A percentile compares a stretch with the other conserved stretches of the same genome.
Evolutionary conservation across 2,329 filamentous ascomycete genomes (phyloP).

Genomic region (Elsinoe batatas): DNA sequence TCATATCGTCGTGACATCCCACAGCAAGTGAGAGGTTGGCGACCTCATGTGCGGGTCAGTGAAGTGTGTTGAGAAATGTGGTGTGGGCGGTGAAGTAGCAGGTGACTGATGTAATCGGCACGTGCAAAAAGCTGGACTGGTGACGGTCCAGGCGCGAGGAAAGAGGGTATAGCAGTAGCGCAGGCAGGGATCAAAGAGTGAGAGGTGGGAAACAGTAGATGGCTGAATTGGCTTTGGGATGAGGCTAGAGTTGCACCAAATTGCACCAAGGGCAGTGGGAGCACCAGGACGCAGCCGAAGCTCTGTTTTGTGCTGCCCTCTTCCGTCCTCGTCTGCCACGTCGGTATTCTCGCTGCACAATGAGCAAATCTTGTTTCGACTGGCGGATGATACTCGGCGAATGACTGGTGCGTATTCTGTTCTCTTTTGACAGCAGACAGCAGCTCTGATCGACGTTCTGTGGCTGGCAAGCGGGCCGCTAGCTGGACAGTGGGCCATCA

Average conservation of each 20-base stretch:
- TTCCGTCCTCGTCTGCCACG: not conserved
- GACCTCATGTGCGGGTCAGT: conserved; percentile 7
- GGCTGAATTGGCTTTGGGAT: conserved; percentile 9
- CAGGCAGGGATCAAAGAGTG: conserved; percentile 7
- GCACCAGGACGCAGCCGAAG: not conserved
- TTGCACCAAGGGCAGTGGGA: not conserved
- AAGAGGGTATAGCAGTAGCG: not conserved
- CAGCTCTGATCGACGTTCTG: not conserved
- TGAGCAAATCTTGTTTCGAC: not conserved
- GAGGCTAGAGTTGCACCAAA: conserved; percentile 8
- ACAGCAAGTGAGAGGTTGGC: conserved; percentile 1
- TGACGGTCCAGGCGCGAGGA: not conserved
- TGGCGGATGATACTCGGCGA: conserved; percentile 7
- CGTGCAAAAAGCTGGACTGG: conserved; percentile 11
- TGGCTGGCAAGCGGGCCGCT: not conserved
- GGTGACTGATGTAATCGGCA: conserved; percentile 12
- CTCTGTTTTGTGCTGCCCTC: not conserved
- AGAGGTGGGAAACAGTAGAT: conserved; percentile 6
- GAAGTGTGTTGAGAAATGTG: not conserved
- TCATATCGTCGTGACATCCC: conserved; percentile 37
- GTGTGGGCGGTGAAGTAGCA: conserved; percentile 10
- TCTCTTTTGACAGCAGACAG: conserved; percentile 5
- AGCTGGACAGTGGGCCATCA: not conserved
- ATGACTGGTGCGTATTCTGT: not conserved
- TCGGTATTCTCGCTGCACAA: conserved; percentile 2